These are phyloP conservation scores for Stagonosporopsis chrysanthemi DNA, from an alignment of 2,329 filamentous ascomycete genomes.

Conservation along the genomic window DNA sequence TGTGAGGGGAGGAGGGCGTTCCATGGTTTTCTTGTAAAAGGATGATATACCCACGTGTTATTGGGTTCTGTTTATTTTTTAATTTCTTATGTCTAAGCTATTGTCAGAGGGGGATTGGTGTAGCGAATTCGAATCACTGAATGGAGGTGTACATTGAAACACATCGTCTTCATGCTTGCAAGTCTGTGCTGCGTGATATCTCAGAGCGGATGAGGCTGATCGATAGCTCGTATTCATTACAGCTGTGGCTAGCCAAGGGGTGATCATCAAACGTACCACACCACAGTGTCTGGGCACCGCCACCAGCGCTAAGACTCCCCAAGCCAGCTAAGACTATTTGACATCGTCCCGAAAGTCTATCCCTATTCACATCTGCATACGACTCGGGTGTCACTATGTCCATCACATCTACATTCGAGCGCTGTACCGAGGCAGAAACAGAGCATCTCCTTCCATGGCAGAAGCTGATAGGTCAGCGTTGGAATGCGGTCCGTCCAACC, in stretches of 20 bases:
- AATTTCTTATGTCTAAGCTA: constrained; percentile 18
- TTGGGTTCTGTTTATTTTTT: constrained; percentile 18
- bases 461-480: background rate
- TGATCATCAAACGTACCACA: constrained; percentile 16
- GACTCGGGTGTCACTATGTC: background rate
- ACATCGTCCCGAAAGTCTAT: constrained; percentile 7
- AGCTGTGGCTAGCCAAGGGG: background rate
- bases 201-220: background rate
- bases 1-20: constrained; percentile 11
- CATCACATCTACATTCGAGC: background rate
- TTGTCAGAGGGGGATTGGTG: constrained; percentile 14
- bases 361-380: background rate
- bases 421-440: background rate
- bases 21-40: constrained; percentile 13
- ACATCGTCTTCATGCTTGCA: background rate
- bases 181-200: background rate
- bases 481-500: background rate
- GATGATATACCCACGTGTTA: constrained; percentile 17
- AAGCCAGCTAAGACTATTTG: background rate
- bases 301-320: constrained; percentile 2
- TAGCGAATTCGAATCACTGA: constrained; percentile 11
- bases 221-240: constrained; percentile 3
- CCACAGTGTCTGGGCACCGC: background rate
- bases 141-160: constrained; percentile 4
- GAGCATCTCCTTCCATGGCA: background rate